Base-by-base conservation (phyloP, 257 asterid species). In the Plantago elongata region DNA sequence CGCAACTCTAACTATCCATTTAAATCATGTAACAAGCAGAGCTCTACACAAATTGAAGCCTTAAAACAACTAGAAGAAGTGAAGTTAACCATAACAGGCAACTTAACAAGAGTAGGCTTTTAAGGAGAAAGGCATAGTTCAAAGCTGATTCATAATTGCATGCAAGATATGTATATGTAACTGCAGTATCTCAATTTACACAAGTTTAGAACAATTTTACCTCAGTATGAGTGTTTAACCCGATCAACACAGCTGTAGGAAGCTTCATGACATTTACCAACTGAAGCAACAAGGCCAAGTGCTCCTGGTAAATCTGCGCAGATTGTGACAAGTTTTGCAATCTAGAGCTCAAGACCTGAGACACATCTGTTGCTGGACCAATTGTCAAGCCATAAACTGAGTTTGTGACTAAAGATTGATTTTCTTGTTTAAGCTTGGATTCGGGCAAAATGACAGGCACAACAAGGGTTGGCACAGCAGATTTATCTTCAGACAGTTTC, bases 231-330 rank as follows among this genome's bases (percentile, higher is more conserved):
- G 73, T 75, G 45, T 52, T 76, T 56, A 59, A 64, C 54, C 96
- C 95, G 66, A 85, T 66, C 69, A 91, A 63, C 60, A 84, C 76
- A 64, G 79, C 78, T 13, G 90, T 48, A 14, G 98, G 87, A 56
- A 84, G 64, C 75, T 72, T 77, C 78, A 82, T 73, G 64, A 77
- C 84, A 15, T 72, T 76, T 47, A 75, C 75, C 70, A 91, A 72
- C 46, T 84, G 98, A 74, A 85, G 85, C 74, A 81, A 69, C 69
- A 81, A 72, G 38, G 94, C 80, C 77, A 90, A 66, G 43, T 75
- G 79, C 67, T 90, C 96, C 1, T 84, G 84, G 66, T 74, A 56
- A 73, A 85, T 65, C 86, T 82, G 90, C 71, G 78, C 65, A 22
- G 69, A 74, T 8, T 64, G 74, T 1, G 83, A 79, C 13, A 80